Evolutionary conservation across 805 yeast genomes (phyloP).

Genomic region (Priceomyces melissophilus): DNA sequence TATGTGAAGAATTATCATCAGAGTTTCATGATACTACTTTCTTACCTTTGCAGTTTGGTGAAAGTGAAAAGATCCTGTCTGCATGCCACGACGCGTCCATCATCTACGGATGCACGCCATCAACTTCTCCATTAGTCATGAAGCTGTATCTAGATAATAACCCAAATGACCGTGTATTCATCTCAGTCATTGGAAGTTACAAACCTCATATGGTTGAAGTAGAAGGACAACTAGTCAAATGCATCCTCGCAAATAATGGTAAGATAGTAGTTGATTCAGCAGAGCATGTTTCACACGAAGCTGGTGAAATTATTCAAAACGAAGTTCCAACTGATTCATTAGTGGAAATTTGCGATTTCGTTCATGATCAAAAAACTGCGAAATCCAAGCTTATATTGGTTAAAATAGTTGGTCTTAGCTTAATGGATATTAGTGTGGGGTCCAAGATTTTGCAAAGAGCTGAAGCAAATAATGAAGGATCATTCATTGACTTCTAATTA

Average conservation of each 20-base stretch:
- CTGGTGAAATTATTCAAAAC: constrained; percentile 60
- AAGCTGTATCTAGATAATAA: constrained; percentile 27
- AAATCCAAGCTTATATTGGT: not conserved
- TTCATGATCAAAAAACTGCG: not conserved
- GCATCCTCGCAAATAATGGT: constrained; percentile 29
- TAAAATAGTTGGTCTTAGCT: constrained; percentile 2
- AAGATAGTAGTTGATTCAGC: constrained; percentile 58
- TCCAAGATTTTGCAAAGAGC: constrained; percentile 1
- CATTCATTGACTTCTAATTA: not conserved
- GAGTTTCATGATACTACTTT: constrained; percentile 27
- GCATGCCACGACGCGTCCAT: constrained; percentile 39
- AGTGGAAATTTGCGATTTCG: constrained; percentile 2
- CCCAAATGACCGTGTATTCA: constrained; percentile 29
- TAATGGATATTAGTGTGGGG: constrained; percentile 2
- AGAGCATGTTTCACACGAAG: constrained; percentile 54
- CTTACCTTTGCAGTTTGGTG: constrained; percentile 13
- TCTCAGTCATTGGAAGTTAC: constrained; percentile 63
- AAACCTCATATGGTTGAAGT: constrained; percentile 67
- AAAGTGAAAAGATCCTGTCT: constrained; percentile 11
- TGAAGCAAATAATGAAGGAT: not conserved
- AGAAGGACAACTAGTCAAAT: constrained; percentile 40
- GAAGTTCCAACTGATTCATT: constrained; percentile 20
- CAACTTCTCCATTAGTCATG: constrained; percentile 46
- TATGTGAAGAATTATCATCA: constrained; percentile 19
- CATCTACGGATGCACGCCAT: constrained; percentile 60